Conservation (phyloP, 2,329 filamentous ascomycete species). For the Penicillium concentricum region DNA sequence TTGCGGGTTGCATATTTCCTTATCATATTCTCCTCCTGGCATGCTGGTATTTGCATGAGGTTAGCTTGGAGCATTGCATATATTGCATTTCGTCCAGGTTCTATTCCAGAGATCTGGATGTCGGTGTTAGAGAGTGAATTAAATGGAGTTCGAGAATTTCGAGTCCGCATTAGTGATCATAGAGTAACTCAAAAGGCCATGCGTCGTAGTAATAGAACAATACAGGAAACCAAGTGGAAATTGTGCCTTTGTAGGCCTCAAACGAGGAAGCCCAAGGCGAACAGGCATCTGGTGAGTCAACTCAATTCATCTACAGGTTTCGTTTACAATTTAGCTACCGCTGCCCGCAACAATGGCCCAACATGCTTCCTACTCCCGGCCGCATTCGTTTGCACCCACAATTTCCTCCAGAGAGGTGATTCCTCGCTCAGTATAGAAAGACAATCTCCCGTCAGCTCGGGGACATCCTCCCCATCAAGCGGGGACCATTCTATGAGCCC, state of each 20-base stretch:
- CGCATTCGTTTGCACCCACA: conserved; percentile 59
- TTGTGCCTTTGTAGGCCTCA: too few relatives aligned
- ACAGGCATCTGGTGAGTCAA: background rate
- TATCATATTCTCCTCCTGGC: conserved; percentile 10
- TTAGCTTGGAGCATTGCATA: conserved; percentile 25
- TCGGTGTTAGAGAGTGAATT: conserved; percentile 13
- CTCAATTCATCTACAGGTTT: background rate
- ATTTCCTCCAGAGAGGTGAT: conserved; percentile 41
- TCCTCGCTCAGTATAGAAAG: conserved; percentile 15
- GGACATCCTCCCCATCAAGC: conserved; percentile 25
- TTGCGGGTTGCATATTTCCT: conserved; percentile 6
- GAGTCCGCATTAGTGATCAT: background rate
- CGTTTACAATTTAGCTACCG: conserved; percentile 31
- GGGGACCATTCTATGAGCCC: conserved; percentile 36
- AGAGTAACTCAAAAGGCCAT: too few relatives aligned
- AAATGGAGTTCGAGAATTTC: conserved; percentile 1
- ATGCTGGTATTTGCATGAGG: conserved; percentile 28
- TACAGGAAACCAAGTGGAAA: background rate
- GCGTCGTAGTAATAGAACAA: background rate
- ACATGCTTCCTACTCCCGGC: conserved; percentile 63
- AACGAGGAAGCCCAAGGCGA: too few relatives aligned
- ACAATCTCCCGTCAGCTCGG: conserved; percentile 17
- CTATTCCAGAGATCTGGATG: conserved; percentile 2
- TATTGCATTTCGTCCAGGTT: conserved; percentile 12
- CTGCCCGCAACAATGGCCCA: conserved; percentile 57